Percentiles rank a stretch among this genome's conserved stretches.
These are phyloP conservation scores for Rhizoclosmatium sp. DNA, from an alignment of 192 early-diverging fungal genomes.

Conservation along the genomic window DNA sequence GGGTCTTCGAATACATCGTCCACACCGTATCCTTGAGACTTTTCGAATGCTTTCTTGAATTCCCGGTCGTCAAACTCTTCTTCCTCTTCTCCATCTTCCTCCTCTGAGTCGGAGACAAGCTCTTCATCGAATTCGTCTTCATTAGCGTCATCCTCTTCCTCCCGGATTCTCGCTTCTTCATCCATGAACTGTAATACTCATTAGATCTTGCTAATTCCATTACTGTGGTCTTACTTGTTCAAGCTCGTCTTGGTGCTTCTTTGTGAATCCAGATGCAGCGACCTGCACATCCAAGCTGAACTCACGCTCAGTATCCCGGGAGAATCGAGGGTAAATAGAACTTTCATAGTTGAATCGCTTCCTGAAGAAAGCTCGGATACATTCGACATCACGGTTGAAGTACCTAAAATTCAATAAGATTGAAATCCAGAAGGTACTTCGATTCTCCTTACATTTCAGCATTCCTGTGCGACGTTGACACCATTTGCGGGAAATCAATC, in stretches of 20 bases:
- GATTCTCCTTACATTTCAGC: conserved; percentile 72
- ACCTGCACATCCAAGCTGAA: conserved; percentile 96
- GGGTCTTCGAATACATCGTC: neutral
- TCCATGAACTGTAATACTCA: conserved; percentile 1
- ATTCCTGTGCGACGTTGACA: conserved; percentile 94
- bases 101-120: conserved; percentile 15
- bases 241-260: conserved; percentile 87
- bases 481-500: conserved; percentile 99
- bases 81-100: conserved; percentile 9
- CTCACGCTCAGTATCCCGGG: conserved; percentile 78
- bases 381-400: conserved; percentile 99
- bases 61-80: conserved; percentile 35
- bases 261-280: conserved; percentile 95
- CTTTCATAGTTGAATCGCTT: conserved; percentile 92
- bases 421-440: conserved; percentile 31
- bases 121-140: conserved; percentile 27
- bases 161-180: conserved; percentile 22
- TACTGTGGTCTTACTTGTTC: conserved; percentile 62
- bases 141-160: conserved; percentile 38
- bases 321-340: conserved; percentile 90
- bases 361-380: conserved; percentile 94
- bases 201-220: neutral
- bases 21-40: conserved; percentile 23
- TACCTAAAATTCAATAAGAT: conserved; percentile 59
- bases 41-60: conserved; percentile 35